Base-by-base conservation (phyloP, 2,329 filamentous ascomycete genomes). In the Colletotrichum musae region DNA sequence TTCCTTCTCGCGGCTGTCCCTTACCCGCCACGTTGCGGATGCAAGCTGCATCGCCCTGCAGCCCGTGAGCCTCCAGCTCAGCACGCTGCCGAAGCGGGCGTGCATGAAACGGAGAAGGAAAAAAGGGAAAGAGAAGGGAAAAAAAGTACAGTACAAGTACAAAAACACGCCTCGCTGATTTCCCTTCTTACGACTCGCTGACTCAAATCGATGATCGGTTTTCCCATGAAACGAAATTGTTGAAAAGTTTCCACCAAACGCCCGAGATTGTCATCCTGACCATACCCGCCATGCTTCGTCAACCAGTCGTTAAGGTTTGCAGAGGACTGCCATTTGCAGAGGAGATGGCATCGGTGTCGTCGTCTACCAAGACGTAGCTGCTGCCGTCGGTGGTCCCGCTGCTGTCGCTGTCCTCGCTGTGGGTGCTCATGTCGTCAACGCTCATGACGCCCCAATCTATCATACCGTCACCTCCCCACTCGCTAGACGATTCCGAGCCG, bases 71-170 rank as follows among this genome's bases (percentile, higher is more conserved):
- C 47, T 52, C 58, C 36, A 51, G 18, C n/a, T 50, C 13, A 7
- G 43, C 50, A 52, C 50, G 47, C 21, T 21, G 58, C 50, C 24
- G 32, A 41, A 47, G 6, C 9, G 16, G 10, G 16, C 32, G 50
- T 39, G 32, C 32, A 36, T 36, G 9, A 36, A 47, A 39, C 21
- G 3, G 28, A 43, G 18, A 28, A 47, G 24, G 18, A 51, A 43
- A 36, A 54, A 36, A 24, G 21, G 21, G 32, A 36, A 36, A 36
- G 32, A 36, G 21, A 24, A 24, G 21, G 3, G 21, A 24, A 24
- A 68, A 69, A 54, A 18, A 28, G 59, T 45, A 56, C 47, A 36
- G 43, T 69, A 61, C 43, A 60, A 56, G 48, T 68, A 65, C 65
- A 65, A 66, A 69, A 61, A 18, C 13, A 28, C 10, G 32, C 24